Base-by-base conservation (phyloP, 148 eudicot genomes). In the Chenopodium quinoa region DNA sequence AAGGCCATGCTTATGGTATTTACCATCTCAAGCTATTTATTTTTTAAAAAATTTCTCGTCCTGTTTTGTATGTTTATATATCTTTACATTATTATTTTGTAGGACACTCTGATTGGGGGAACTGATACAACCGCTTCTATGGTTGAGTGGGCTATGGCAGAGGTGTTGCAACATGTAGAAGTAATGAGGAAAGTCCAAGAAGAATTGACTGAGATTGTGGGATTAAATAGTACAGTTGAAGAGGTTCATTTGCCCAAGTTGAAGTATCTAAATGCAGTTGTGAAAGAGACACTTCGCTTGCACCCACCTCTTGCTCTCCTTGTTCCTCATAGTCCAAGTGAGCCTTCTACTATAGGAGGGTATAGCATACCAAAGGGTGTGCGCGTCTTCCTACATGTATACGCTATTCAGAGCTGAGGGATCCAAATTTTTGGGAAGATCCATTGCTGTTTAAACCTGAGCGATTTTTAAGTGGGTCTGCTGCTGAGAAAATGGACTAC, bases 141-240 rank as follows among this genome's bases (percentile, higher is more conserved):
- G 20, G n/a, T 84, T 2, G 91, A 90, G 56, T 90, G 86, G 84
- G 85, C 73, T 2, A 86, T 90, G 90, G 74, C 88, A 14, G 87
- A 86, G 65, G 25, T 88, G 5, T 74, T 90, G 32, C 66, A 73
- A n/a, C 75, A 83, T 20, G 82, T 88, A 1, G 37, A 81, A 4
- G 31, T 73, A 50, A 56, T 86, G 71, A 80, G 25, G 23, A 85
- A 76, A 22, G 85, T 78, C 2, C 86, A 86, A 76, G 71, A 87
- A 56, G 90, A 89, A 80, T 37, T 90, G 20, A 19, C 75, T 1
- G 66, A 40, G 7, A 79, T 80, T 46, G 83, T 87, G 3, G 89
- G 90, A 1, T 27, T 23, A 50, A 48, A 86, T 73, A 71, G 31
- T 19, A 27, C 63, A 1, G 82, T 90, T 0, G 90, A 86, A 76